Base-by-base conservation (phyloP, 345 rosid species). In the Corchorus capsularis region DNA sequence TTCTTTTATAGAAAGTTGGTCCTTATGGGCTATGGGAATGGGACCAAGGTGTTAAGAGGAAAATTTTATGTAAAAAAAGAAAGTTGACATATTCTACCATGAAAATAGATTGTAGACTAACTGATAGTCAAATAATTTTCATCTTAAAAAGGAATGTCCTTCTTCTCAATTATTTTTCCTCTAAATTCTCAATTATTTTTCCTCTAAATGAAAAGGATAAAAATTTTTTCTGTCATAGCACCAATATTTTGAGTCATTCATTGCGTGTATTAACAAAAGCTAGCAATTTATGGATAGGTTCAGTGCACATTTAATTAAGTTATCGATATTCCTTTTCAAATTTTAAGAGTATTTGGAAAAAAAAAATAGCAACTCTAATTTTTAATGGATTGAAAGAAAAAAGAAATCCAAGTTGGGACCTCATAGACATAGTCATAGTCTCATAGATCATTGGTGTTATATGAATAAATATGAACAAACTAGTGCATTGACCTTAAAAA, bases 241-340 rank as follows among this genome's bases (percentile, higher is more conserved):
- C 1, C 43, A 39, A 39, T 39, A 39, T 1, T 67, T 67, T 47
- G 19, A 47, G 71, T 27, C 37, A 68, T 69, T 69, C 15, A 50
- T 69, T 69, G 72, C 57, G 72, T 69, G 72, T 15, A 15, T 69
- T 27, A 66, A 55, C 16, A 8, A 69, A 69, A 50, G 2, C 16
- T 50, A 50, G 15, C 46, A 69, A 50, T 32, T 50, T 52, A 16
- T 16, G 46, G 60, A 7, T 45, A 32, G 45, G 32, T 69, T 32
- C 73, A 49, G 4, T 69, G 73, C 45, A 69, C 41, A 22, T 11
- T 67, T 46, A 50, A 39, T 14, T 27, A 27, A 27, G 27, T 27
- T 27, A 27, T 27, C 27, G 27, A 27, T n/a, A 27, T 39, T 39
- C 6, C 43, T 39, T 39, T 39, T 39, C 6, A 39, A 4, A 39